Conservation (phyloP, 1,284 basidiomycete genomes). For the Xanthoconium separans region DNA sequence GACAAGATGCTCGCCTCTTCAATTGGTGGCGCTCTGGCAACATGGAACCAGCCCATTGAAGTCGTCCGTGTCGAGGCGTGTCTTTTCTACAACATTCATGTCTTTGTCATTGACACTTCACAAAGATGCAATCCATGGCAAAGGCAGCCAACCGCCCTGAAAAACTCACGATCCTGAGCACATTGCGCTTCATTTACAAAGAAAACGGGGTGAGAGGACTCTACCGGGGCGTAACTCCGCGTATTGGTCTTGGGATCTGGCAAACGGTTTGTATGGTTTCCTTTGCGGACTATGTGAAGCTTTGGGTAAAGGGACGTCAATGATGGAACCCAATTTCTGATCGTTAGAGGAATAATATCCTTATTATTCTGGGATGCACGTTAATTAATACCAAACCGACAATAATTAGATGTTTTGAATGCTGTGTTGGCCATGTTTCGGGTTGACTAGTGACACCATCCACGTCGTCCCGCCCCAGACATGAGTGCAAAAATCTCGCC, state of each 20-base stretch:
- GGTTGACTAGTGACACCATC: background rate
- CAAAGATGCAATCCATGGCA: conserved; percentile 97
- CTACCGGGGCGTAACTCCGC: conserved; percentile 96
- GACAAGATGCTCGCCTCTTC: conserved; percentile 93
- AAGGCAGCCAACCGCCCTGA: conserved; percentile 82
- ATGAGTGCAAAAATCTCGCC: conserved; percentile 33
- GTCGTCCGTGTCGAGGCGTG: conserved; percentile 87
- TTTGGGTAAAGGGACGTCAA: conserved; percentile 53
- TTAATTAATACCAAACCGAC: conserved; percentile 17
- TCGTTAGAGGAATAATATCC: conserved; percentile 25
- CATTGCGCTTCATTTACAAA: conserved; percentile 89
- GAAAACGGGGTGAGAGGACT: conserved; percentile 97
- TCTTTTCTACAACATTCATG: background rate
- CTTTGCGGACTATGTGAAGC: conserved; percentile 93
- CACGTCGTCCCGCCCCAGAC: conserved; percentile 5
- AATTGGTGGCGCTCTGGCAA: conserved; percentile 93
- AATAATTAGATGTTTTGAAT: background rate
- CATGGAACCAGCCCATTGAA: conserved; percentile 99
- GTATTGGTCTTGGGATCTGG: conserved; percentile 95
- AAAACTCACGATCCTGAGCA: conserved; percentile 92
- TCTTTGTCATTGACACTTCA: conserved; percentile 3
- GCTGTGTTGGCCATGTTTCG: too few species aligned
- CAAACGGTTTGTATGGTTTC: conserved; percentile 99
- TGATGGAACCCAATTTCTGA: conserved; percentile 15
- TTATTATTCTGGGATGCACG: conserved; percentile 2